phyloP scores from a whole-genome alignment of 2,329 filamentous ascomycete species.

The Penicillium sp. region DNA sequence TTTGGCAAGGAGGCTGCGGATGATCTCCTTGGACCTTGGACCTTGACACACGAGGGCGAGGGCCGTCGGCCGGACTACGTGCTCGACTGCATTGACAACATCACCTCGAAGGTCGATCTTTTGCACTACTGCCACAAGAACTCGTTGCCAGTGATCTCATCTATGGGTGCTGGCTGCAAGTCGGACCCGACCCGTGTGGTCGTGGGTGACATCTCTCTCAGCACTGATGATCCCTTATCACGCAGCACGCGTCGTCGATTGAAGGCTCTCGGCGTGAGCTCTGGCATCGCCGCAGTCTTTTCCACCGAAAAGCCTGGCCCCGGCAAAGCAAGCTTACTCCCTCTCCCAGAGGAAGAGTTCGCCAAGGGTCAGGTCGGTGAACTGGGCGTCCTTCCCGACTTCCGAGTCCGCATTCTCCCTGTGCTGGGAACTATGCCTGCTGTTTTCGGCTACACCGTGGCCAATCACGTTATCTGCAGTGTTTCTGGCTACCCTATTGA shows the following conservation, averaged over 20 bases:
- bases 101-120: conserved; percentile 90
- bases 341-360: conserved; percentile 83
- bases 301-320: conserved; percentile 87
- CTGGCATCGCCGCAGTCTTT: conserved; percentile 87
- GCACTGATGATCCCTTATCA: conserved; percentile 84
- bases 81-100: conserved; percentile 98
- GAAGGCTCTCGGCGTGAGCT: conserved; percentile 71
- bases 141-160: conserved; percentile 78
- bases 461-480: conserved; percentile 87
- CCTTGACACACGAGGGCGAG: conserved; percentile 43
- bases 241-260: conserved; percentile 77
- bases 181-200: conserved; percentile 79
- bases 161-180: conserved; percentile 96
- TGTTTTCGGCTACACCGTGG: conserved; percentile 85
- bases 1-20: conserved; percentile 69
- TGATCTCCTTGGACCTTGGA: conserved; percentile 66
- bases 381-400: conserved; percentile 84
- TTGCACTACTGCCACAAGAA: conserved; percentile 82
- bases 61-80: conserved; percentile 72
- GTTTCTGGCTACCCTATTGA: conserved; percentile 75
- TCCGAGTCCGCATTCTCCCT: conserved; percentile 89
- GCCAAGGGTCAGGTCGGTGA: conserved; percentile 81
- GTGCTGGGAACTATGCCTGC: conserved; percentile 97
- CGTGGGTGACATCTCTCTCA: conserved; percentile 85
- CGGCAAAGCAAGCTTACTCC: conserved; percentile 86